Evolutionary conservation across 768 basidiomycete species (phyloP).

Genomic region (Clathrus columnatus): DNA sequence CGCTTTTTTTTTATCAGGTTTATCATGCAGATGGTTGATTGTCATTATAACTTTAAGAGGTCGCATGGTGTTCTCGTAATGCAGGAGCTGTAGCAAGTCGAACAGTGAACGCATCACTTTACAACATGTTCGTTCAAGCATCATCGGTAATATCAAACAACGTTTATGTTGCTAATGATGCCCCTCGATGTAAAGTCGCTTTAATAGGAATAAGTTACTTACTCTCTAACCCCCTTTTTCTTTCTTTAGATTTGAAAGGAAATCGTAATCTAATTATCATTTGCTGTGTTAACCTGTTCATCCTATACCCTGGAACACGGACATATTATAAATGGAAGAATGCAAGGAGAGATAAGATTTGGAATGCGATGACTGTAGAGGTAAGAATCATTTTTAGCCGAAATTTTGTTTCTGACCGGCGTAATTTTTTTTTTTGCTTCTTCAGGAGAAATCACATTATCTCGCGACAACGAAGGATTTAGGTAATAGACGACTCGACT

Average conservation of each 20-base stretch:
- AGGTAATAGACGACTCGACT: conserved; percentile 24
- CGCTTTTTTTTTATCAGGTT: background rate
- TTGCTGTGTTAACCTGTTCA: conserved; percentile 37
- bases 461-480: conserved; percentile 26
- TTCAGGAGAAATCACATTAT: conserved; percentile 24
- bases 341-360: conserved; percentile 40
- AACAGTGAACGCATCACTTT: conserved; percentile 51
- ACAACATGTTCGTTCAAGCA: conserved; percentile 49
- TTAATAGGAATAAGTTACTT: background rate
- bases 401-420: background rate
- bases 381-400: background rate
- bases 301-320: conserved; percentile 48
- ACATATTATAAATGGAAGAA: conserved; percentile 54
- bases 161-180: conserved; percentile 51
- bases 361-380: conserved; percentile 48
- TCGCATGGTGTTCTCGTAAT: conserved; percentile 54
- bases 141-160: conserved; percentile 39
- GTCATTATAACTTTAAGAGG: conserved; percentile 36
- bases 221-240: background rate
- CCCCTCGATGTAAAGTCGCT: conserved; percentile 38
- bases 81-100: conserved; percentile 50
- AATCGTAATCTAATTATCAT: conserved; percentile 49
- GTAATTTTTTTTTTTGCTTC: background rate
- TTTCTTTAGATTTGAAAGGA: conserved; percentile 41
- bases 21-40: background rate